phyloP scores from a whole-genome alignment of 2,329 filamentous ascomycete genomes.

The Tricladium varicosporioides region DNA sequence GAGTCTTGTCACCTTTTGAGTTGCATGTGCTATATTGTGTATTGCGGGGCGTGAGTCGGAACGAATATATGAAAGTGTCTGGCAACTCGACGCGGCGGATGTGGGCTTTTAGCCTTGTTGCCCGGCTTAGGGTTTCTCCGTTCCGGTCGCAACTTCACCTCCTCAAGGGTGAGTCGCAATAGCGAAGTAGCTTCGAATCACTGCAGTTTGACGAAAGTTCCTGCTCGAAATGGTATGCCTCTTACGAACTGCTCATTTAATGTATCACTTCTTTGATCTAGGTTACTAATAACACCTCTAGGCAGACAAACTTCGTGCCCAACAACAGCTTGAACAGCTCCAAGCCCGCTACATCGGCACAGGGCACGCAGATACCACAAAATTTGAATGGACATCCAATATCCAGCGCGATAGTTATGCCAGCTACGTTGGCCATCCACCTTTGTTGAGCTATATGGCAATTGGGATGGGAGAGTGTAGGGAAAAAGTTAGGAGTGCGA shows the following conservation, averaged over 20 bases:
- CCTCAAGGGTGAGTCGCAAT: no score
- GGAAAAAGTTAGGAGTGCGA: slow-evolving; percentile 73
- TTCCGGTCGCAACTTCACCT: no score
- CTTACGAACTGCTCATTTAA: not conserved
- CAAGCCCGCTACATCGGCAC: slow-evolving; percentile 96
- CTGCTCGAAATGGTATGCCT: slow-evolving; percentile 20
- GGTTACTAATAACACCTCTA: slow-evolving; percentile 29
- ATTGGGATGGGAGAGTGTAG: slow-evolving; percentile 84
- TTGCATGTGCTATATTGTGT: no score
- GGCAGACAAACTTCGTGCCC: slow-evolving; percentile 97
- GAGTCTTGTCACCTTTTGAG: no score
- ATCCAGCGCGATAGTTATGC: slow-evolving; percentile 91
- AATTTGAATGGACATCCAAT: slow-evolving; percentile 96
- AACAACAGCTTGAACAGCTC: slow-evolving; percentile 95
- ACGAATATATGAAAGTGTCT: no score
- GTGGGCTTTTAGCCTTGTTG: no score
- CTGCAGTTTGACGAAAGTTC: no score
- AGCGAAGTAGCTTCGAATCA: no score
- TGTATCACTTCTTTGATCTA: not conserved
- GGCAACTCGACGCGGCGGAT: no score
- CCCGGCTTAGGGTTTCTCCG: no score
- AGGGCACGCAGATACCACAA: slow-evolving; percentile 93
- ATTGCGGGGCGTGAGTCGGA: no score
- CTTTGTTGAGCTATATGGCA: slow-evolving; percentile 82
- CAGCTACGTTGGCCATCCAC: slow-evolving; percentile 85